These are phyloP conservation scores for Aegilops tauschii DNA, from an alignment of 176 grass and related monocot genomes.

Conservation along the genomic window DNA sequence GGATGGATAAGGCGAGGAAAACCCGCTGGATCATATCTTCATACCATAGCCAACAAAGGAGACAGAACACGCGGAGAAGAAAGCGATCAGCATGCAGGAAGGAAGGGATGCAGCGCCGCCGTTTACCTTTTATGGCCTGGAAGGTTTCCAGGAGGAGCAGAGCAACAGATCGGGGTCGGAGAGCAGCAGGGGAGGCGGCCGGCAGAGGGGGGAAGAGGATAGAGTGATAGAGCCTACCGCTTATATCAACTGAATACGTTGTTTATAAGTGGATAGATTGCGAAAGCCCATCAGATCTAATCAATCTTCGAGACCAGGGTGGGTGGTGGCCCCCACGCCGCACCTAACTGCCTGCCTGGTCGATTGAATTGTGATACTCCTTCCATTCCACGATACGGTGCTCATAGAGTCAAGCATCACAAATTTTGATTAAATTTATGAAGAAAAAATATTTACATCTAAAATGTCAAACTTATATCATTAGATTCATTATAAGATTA, in stretches of 20 bases:
- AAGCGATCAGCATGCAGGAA: not conserved
- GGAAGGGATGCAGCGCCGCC: not conserved
- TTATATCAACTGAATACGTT: not conserved
- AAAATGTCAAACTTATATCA: too few relatives aligned
- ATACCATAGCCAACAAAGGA: not conserved
- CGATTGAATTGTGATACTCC: too few relatives aligned
- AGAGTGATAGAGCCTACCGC: constrained; percentile 7
- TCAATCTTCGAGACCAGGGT: too few relatives aligned
- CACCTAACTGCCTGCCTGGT: too few relatives aligned
- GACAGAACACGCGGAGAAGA: not conserved
- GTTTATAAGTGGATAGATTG: too few relatives aligned
- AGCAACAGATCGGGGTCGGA: not conserved
- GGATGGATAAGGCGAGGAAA: not conserved
- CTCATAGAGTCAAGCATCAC: too few relatives aligned
- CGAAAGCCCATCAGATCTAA: too few relatives aligned
- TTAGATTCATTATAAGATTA: too few relatives aligned
- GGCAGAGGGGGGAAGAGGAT: not conserved
- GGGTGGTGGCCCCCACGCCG: too few relatives aligned
- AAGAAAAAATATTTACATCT: too few relatives aligned
- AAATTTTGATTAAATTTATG: too few relatives aligned
- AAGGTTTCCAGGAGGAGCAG: not conserved
- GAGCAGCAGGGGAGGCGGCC: not conserved
- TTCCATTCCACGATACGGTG: too few relatives aligned
- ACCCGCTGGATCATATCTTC: not conserved
- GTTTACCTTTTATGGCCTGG: not conserved